Evolutionary conservation across 208 protist genomes (phyloP).

Genomic region (Crithidia expoeki): DNA sequence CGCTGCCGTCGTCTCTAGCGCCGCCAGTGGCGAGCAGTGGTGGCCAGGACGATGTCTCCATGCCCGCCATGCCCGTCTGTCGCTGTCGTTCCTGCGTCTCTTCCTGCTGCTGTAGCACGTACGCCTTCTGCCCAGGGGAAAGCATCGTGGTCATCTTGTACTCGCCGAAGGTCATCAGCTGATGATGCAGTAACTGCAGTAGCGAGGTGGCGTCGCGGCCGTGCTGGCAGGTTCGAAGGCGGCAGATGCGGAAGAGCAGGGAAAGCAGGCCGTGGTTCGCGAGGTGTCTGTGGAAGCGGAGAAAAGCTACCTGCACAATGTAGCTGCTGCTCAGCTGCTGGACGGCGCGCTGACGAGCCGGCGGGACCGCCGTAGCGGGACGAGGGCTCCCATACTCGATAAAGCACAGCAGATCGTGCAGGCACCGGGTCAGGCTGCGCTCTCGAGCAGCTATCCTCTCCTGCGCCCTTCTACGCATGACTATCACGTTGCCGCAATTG

Average conservation of each 20-base stretch:
- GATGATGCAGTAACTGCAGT: conserved; percentile 61
- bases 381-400: conserved; percentile 32
- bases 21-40: neutral
- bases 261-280: conserved; percentile 47
- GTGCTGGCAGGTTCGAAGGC: conserved; percentile 46
- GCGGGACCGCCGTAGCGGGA: conserved; percentile 14
- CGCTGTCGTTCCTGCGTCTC: conserved; percentile 10
- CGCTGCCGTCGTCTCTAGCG: too few species aligned
- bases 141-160: conserved; percentile 35
- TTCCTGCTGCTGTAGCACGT: conserved; percentile 13
- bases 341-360: conserved; percentile 26
- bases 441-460: neutral
- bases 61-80: conserved; percentile 6
- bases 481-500: too few species aligned
- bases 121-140: conserved; percentile 16
- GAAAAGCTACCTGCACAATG: conserved; percentile 14
- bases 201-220: conserved; percentile 68
- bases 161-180: conserved; percentile 44
- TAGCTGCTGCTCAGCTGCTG: conserved; percentile 13
- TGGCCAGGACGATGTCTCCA: conserved; percentile 2
- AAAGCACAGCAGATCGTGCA: conserved; percentile 37
- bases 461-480: too few species aligned
- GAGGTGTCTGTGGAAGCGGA: conserved; percentile 54
- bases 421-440: conserved; percentile 26
- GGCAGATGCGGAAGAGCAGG: conserved; percentile 53